Evolutionary conservation across 176 grass and related monocot genomes (phyloP), one percentile per base, ranked within the genome.

Genomic region (Oryza nivara): DNA sequence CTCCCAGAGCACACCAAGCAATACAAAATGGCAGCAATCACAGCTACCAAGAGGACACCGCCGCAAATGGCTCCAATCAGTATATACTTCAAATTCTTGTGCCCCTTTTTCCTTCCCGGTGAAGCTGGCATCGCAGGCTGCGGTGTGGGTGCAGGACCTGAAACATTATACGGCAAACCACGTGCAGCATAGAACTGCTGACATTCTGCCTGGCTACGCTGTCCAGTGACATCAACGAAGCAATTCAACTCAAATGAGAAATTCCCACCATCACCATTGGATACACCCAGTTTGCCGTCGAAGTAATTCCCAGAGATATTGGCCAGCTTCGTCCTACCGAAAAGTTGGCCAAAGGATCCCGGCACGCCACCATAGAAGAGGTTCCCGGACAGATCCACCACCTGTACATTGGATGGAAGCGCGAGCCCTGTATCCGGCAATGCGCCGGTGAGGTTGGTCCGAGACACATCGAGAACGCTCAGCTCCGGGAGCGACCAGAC

Each of bases 241-340:
- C 96, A 96, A 76, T 99, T 96, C 80, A 79, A 73, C 17, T 60
- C 73, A 77, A 84, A 86, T 6, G 79, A 88, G 23, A 88, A 68
- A 68, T 93, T 94, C 48, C 67, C 76, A 68, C 40, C 77, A 47
- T 22, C 75, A 48, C 20, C 36, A 49, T 47, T 49, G 7, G 40
- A 4, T 13, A 86, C 67, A 15, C 80, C 75, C 15, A 92, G 74
- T n/a, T 75, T 80, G 70, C 96, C 91, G 4, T 89, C 83, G n/a
- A 99, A 96, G 83, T 95, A 99, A 65, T 99, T 96, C 65, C 56
- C 88, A 3, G 93, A 96, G 79, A 99, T 81, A 79, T 99, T 88
- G 64, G 79, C 89, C 65, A 45, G 63, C 17, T 3, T 17, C 74
- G 81, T 77, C 63, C 51, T 41, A 14, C 48, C 22, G 72, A 96